Evolutionary conservation across 1,284 basidiomycete genomes (phyloP), one percentile per base, ranked within the genome.

Genomic region (Rhodotorula mucilaginosa): DNA sequence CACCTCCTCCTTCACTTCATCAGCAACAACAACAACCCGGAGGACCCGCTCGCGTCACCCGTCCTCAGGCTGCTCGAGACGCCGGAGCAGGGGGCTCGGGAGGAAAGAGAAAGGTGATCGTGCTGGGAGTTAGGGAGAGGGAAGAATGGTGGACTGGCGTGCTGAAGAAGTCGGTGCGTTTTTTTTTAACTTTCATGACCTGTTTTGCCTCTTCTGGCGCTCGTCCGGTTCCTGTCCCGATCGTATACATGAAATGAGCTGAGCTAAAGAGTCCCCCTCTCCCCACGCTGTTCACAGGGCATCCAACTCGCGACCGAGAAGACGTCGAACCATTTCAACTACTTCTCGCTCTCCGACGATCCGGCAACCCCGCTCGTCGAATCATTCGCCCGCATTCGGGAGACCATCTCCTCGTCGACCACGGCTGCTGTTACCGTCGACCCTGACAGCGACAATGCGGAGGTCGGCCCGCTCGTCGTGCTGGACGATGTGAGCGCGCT

Each of bases 401-500:
- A 31, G 5, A n/a, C 44, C 31, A 31, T 69, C 58, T 19, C 18
- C 0, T 39, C n/a, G 29, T n/a, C 44, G 23, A 10, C 19, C n/a
- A 2, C 47, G 18, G 47, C 44, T n/a, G 47, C 44, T n/a, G 13
- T 5, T 19, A 23, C 6, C 46, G 8, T 5, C 6, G 59, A 6
- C 31, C 10, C 29, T 13, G n/a, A n/a, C n/a, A n/a, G n/a, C 23
- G 23, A 34, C 5, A 1, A 31, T 6, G 64, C 54, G 8, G 46
- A 51, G 29, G 26, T 46, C 19, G 71, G 68, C 5, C 44, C 72
- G n/a, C 65, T 77, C 18, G 63, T 77, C 48, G 58, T 77, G 7
- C 47, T 77, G 23, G 76, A 77, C 46, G 76, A 77, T 54, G n/a
- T 74, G 59, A 68, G 66, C 26, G 68, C 70, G 31, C 54, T 77